Evolutionary conservation across 2,329 filamentous ascomycete genomes (phyloP), one percentile per base, ranked within the genome.

Genomic region (Xylaria sp.): DNA sequence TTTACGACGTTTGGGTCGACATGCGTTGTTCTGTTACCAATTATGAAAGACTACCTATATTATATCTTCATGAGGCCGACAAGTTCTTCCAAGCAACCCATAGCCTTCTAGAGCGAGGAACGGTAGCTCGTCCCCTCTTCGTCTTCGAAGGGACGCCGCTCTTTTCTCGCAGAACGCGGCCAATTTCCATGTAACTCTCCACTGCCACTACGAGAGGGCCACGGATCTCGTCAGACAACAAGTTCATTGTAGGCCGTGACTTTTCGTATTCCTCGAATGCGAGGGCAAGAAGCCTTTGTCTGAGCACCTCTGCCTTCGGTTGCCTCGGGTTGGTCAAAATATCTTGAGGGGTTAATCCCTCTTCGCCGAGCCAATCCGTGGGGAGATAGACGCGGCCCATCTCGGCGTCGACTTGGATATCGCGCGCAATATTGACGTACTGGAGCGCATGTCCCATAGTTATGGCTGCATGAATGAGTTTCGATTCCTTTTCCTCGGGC

Each of bases 131-230:
- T 7, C 73, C 74, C 45, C 66, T 74, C 50, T 70, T 72, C 19
- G 67, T 71, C n/a, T 69, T 68, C 2, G 72, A 74, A 24, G 67
- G 69, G 8, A 69, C 67, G 4, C 70, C 71, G 8, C 61, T 73
- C 53, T 69, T 72, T 55, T 84, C 81, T 63, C 82, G 79, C 30
- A 92, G 75, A n/a, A 90, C 87, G 50, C 89, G 80, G 14, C 89
- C 91, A 75, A 93, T 93, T 76, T 92, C 90, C 87, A 93, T 91
- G 75, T 93, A 93, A 71, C 89, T 92, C 78, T 93, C 90, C 0
- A 93, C 89, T 0, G 90, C 90, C 4, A 92, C 90, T 12, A 89
- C 82, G 76, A 93, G 88, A 0, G 89, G 88, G 0, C 86, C 89
- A 70, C 88, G 83, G 0, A 87, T 88, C 73, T 89, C 85, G 0